Evolutionary conservation across 2,329 filamentous ascomycete species (phyloP), one percentile per base, ranked within the genome.

Genomic region (Amauroascus verrucosus): DNA sequence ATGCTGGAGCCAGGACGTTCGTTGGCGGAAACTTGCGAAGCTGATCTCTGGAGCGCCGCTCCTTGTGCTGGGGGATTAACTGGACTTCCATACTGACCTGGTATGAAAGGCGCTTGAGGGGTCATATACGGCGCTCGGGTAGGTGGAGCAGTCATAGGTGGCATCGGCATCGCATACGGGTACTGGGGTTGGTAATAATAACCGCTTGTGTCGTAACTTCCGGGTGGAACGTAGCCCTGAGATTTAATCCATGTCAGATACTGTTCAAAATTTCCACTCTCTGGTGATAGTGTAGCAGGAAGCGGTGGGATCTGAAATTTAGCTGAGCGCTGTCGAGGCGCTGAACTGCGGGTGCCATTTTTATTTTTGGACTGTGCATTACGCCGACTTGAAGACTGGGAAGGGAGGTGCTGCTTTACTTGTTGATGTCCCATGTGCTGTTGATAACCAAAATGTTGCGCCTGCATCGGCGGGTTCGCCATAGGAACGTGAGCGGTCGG

Each of bases 41-140:
- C 81, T 56, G 82, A 89, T 61, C 90, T 84, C 1, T 90, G 93
- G 85, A 95, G 90, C 38, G 74, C 73, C 54, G 80, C 72, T 57
- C 83, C 77, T 67, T 85, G 79, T 57, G 75, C 80, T 61, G 74
- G 75, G 58, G 71, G 72, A 53, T 66, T 69, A 35, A 60, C 62
- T 62, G 68, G 61, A 63, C 62, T 70, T 28, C 68, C 73, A 64
- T 78, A 83, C 37, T 77, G 75, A 53, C 70, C 69, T 43, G 72
- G 74, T 67, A 79, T 77, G 60, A 73, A 77, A 9, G 66, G 67
- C 22, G 69, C 69, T 49, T 73, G 72, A 52, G 72, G 71, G 58
- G 67, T 72, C 71, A 58, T 75, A 71, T 63, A 70, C 24, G 68
- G 69, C 14, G 71, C 70, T 53, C 74, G 72, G 6, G 74, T 72